phyloP scores from a whole-genome alignment of 768 basidiomycete species.

The Thelephora ganbajun region DNA sequence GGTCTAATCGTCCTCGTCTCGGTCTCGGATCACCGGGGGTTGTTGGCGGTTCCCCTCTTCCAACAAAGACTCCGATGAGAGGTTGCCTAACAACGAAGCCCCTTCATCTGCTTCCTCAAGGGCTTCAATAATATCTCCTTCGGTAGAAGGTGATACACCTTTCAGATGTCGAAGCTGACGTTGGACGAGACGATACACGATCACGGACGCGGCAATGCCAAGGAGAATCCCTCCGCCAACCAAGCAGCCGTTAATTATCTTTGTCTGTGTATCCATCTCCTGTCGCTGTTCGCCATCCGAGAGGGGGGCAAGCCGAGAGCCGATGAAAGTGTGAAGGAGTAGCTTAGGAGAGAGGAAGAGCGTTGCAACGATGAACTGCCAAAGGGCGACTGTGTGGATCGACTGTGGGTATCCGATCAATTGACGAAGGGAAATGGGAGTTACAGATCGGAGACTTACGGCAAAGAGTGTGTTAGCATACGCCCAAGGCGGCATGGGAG shows the following conservation, averaged over 20 bases:
- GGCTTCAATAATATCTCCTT: constrained; percentile 43
- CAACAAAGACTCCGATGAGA: constrained; percentile 11
- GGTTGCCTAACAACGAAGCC: constrained; percentile 34
- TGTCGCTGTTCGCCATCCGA: constrained; percentile 65
- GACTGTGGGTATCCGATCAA: constrained; percentile 26
- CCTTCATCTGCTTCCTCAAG: constrained; percentile 50
- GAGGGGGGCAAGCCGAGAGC: constrained; percentile 56
- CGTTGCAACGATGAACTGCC: constrained; percentile 69
- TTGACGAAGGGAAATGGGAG: background rate
- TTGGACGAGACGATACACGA: constrained; percentile 52
- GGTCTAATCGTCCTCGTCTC: no score
- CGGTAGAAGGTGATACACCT: constrained; percentile 31
- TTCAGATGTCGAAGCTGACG: constrained; percentile 42
- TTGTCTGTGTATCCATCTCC: constrained; percentile 65
- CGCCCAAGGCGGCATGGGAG: constrained; percentile 79
- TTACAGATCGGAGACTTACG: constrained; percentile 26
- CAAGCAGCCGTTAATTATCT: constrained; percentile 47
- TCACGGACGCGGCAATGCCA: constrained; percentile 45
- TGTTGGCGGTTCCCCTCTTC: constrained; percentile 4
- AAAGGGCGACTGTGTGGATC: constrained; percentile 57
- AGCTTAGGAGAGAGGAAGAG: constrained; percentile 58
- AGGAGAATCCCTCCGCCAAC: constrained; percentile 46
- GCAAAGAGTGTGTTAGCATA: constrained; percentile 76
- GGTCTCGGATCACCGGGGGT: no score
- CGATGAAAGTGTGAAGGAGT: constrained; percentile 63